Base-by-base conservation (phyloP, 495 filamentous ascomycete species). In the Trichoderma erinaceum region DNA sequence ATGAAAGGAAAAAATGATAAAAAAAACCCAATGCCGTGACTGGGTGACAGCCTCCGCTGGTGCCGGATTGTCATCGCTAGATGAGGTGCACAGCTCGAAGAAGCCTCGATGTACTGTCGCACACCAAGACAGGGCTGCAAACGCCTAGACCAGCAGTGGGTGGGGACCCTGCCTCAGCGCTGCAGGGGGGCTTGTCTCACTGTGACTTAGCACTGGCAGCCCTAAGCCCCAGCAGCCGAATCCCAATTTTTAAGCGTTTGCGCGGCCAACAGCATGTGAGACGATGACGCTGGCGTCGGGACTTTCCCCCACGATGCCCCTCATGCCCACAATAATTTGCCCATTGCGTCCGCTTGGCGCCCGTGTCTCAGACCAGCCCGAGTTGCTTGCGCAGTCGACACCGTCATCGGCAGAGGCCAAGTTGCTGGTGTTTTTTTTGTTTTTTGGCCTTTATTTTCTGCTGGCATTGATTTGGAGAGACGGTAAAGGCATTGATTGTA, bases 161-260 rank as follows among this genome's bases (percentile, higher is more conserved):
- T 61, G 56, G 56, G 56, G 56, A 21, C 48, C 48, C 48, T 23
- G 10, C 18, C 48, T 52, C 18, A 8, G 25, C 56, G 25, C 56
- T 61, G 56, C 56, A 61, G 56, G 56, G 56, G 10, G 56, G 56
- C 56, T 32, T 61, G 56, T 61, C 56, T 29, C 56, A 32, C 56
- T 61, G 56, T 61, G 25, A 18, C 56, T 32, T 27, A 61, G 56
- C 56, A 61, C 56, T 61, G 23, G 56, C 56, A 61, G 56, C 56
- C 56, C 56, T 61, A 32, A 29, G 56, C 56, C 27, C 25, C 27
- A 32, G 25, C 27, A 25, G 23, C 15, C 56, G 23, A 32, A 52
- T 46, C n/a, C 56, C 56, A 61, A 61, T 61, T 61, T 56, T 61
- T 61, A 61, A 61, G 56, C 56, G 56, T 61, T 61, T 13, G 56